These are phyloP conservation scores for Epichloe glyceriae DNA, from an alignment of 2,329 filamentous ascomycete species.

Conservation along the genomic window DNA sequence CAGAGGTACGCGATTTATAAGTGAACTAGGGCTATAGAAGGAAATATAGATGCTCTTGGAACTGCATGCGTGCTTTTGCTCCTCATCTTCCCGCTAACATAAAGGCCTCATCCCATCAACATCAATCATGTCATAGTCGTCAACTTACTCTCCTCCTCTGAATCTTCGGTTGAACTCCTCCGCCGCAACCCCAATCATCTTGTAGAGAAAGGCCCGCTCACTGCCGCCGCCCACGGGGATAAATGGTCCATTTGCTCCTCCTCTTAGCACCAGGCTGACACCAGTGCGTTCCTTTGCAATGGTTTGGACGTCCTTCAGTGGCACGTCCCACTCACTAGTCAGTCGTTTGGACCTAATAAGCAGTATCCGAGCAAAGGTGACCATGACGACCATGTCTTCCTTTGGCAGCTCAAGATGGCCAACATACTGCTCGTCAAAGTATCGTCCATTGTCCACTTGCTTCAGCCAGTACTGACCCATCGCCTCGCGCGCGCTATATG, in stretches of 20 bases:
- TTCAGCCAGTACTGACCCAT: constrained; percentile 98
- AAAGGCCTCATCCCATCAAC: not conserved
- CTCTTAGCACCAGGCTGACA: constrained; percentile 75
- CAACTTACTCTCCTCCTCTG: constrained; percentile 23
- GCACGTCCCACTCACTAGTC: constrained; percentile 89
- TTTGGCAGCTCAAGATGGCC: constrained; percentile 85
- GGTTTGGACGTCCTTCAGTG: constrained; percentile 89
- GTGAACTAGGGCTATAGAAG: not conserved
- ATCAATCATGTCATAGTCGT: not conserved
- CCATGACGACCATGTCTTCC: constrained; percentile 79
- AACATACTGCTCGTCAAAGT: constrained; percentile 96
- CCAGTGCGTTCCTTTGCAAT: constrained; percentile 95
- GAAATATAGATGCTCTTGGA: not conserved
- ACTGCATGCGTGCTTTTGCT: not conserved
- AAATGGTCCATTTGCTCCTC: constrained; percentile 87
- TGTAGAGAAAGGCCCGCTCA: constrained; percentile 48
- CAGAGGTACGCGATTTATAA: no score
- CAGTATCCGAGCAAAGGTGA: constrained; percentile 80
- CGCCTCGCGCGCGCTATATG: constrained; percentile 88
- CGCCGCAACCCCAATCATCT: constrained; percentile 52
- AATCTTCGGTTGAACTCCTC: constrained; percentile 55
- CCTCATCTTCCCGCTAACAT: not conserved
- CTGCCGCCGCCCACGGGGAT: constrained; percentile 87
- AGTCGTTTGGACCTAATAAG: constrained; percentile 78
- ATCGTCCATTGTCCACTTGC: constrained; percentile 92